phyloP scores from a whole-genome alignment of 148 eudicot genomes.

The Cornus suecica region DNA sequence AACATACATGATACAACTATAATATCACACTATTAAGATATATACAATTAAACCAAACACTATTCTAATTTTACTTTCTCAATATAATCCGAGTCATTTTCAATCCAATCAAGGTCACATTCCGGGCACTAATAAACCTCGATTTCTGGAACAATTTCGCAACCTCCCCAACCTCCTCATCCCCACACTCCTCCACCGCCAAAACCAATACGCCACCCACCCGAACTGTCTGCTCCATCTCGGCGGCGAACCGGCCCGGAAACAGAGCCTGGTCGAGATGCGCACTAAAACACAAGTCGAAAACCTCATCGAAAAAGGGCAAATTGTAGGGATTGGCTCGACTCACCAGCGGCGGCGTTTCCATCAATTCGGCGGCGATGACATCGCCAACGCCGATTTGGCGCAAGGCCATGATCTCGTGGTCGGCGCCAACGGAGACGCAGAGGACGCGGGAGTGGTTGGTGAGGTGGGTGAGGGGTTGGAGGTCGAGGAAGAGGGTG shows the following conservation, averaged over 20 bases:
- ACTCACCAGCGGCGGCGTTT: too few relatives aligned
- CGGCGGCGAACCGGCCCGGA: slow-evolving; percentile 56
- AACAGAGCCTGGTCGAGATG: slow-evolving; percentile 64
- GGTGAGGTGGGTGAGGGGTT: slow-evolving; percentile 18
- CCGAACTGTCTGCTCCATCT: slow-evolving; percentile 75
- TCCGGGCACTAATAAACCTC: slow-evolving; percentile 42
- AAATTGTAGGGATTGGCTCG: slow-evolving; percentile 71
- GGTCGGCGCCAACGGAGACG: too few relatives aligned
- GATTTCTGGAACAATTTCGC: slow-evolving; percentile 59
- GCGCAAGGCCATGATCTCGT: too few relatives aligned
- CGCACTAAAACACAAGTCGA: slow-evolving; percentile 72
- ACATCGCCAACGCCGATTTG: too few relatives aligned
- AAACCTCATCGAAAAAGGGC: slow-evolving; percentile 76
- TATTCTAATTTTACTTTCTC: slow-evolving; percentile 36
- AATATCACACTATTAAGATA: too few relatives aligned
- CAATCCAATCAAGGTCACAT: slow-evolving; percentile 47
- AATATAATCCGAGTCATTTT: slow-evolving; percentile 59
- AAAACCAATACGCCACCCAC: slow-evolving; percentile 68
- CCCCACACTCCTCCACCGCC: slow-evolving; percentile 62
- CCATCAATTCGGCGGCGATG: too few relatives aligned
- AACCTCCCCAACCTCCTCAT: slow-evolving; percentile 43
- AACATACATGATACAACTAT: too few relatives aligned
- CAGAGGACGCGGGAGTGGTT: too few relatives aligned
- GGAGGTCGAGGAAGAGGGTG: slow-evolving; percentile 39
- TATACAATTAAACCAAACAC: too few relatives aligned